Evolutionary conservation across 1,284 basidiomycete genomes (phyloP).

Genomic region (Leucoagaricus sp.): DNA sequence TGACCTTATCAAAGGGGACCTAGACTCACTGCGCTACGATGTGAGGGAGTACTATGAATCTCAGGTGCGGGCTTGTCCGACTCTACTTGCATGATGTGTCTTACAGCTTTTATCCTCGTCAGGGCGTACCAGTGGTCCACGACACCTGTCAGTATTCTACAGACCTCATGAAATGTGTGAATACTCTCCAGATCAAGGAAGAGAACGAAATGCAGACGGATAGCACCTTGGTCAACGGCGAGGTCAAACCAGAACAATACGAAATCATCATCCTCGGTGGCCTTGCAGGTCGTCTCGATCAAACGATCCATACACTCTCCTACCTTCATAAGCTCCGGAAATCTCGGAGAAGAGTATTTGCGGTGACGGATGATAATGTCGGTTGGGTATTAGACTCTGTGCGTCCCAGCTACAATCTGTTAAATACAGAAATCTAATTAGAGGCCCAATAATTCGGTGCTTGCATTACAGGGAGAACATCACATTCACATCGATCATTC

Average conservation of each 20-base stretch:
- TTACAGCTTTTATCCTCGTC: neutral
- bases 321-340: constrained; percentile 81
- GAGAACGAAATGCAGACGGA: constrained; percentile 29
- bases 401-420: constrained; percentile 24
- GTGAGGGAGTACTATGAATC: constrained; percentile 71
- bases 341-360: constrained; percentile 64
- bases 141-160: constrained; percentile 85
- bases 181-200: constrained; percentile 58
- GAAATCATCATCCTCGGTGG: constrained; percentile 87
- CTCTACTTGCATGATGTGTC: neutral
- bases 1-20: constrained; percentile 89
- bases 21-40: constrained; percentile 84
- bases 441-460: neutral
- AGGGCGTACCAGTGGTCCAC: constrained; percentile 71
- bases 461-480: constrained; percentile 72
- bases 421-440: neutral
- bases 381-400: constrained; percentile 88
- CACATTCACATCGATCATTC: constrained; percentile 72
- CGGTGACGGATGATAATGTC: constrained; percentile 84
- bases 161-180: constrained; percentile 92
- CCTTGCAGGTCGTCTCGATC: constrained; percentile 88
- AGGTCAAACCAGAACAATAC: constrained; percentile 41
- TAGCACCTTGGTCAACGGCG: constrained; percentile 29
- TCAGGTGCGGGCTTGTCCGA: constrained; percentile 43
- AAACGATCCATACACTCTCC: constrained; percentile 90